phyloP scores from a whole-genome alignment of 371 early-diverging fungal species.

The Apophysomyces sp. region DNA sequence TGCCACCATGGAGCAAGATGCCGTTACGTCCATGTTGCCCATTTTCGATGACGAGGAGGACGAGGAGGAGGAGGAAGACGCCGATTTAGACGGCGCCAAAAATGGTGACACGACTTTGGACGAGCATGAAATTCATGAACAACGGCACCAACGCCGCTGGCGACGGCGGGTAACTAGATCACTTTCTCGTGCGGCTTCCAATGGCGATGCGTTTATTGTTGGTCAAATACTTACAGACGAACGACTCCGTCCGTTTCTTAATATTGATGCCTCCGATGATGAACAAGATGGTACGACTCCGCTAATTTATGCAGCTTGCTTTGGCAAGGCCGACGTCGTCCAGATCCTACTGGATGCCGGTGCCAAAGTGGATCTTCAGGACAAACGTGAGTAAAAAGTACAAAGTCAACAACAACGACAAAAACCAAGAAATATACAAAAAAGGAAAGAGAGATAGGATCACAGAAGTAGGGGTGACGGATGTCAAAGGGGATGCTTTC shows the following conservation, averaged over 20 bases:
- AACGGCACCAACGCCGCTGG: slow-evolving; percentile 17
- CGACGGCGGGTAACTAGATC: slow-evolving; percentile 26
- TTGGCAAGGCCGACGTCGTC: slow-evolving; percentile 71
- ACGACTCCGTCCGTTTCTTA: slow-evolving; percentile 56
- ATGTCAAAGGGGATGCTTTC: slow-evolving; percentile 5
- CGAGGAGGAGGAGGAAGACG: slow-evolving; percentile 6
- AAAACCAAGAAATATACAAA: background rate
- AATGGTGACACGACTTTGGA: background rate
- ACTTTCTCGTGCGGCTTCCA: slow-evolving; percentile 63
- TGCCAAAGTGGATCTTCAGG: slow-evolving; percentile 69
- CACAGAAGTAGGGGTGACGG: slow-evolving; percentile 3
- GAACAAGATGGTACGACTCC: slow-evolving; percentile 69
- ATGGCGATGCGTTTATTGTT: slow-evolving; percentile 92
- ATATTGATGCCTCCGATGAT: slow-evolving; percentile 74
- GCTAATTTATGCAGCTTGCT: slow-evolving; percentile 81
- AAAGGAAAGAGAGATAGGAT: background rate
- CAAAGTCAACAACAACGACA: too few species aligned
- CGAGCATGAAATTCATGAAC: slow-evolving; percentile 6
- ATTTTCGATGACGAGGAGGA: slow-evolving; percentile 7
- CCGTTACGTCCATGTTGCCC: background rate
- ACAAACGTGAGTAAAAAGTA: slow-evolving; percentile 57
- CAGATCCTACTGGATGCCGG: slow-evolving; percentile 66
- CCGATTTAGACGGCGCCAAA: background rate
- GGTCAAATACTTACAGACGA: slow-evolving; percentile 58
- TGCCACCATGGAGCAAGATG: background rate